Base-by-base conservation (phyloP, 805 yeast species). In the Metschnikowia borealis region DNA sequence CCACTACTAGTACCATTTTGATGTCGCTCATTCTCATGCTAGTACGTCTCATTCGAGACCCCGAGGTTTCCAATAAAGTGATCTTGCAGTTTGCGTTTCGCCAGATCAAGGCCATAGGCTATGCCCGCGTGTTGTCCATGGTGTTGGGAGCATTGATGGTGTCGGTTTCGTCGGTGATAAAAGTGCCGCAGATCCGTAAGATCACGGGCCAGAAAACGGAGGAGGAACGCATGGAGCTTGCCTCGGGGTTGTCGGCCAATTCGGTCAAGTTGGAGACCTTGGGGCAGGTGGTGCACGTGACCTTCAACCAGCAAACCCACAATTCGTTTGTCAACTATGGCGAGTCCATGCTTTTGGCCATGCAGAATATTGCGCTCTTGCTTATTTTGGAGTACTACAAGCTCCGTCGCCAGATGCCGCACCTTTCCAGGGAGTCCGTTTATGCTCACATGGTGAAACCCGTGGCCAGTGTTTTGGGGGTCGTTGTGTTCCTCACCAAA, bases 131-230 rank as follows among this genome's bases (percentile, higher is more conserved):
- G 4, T 55, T 69, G 20, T 62, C 76, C 3, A 57, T 64, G 32
- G 45, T 68, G 15, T 60, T 71, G 15, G 68, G 76, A 3, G 62
- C 69, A 1, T 52, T 62, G 13, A 63, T 67, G 46, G 76, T 73
- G 20, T 75, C 68, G 1, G 69, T 57, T 3, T 69, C 76, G 21
- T 66, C 73, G 39, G 55, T 72, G 15, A 67, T 72, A 50, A 67
- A 69, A 59, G 54, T 72, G 23, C 78, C 78, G 3, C 78, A 73
- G 50, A 72, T 73, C 47, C 51, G 50, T 38, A 72, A 72, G 57
- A 66, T 73, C 43, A 44, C 65, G 37, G 55, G 53, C 20, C 74
- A 72, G 4, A 47, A 54, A 38, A 48, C 59, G 13, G 54, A 67
- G 33, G 54, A 58, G 15, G 61, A 56, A 13, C 57, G 69, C 26